Evolutionary conservation across 192 early-diverging fungal species (phyloP).

Genomic region (Coemansia sp.): DNA sequence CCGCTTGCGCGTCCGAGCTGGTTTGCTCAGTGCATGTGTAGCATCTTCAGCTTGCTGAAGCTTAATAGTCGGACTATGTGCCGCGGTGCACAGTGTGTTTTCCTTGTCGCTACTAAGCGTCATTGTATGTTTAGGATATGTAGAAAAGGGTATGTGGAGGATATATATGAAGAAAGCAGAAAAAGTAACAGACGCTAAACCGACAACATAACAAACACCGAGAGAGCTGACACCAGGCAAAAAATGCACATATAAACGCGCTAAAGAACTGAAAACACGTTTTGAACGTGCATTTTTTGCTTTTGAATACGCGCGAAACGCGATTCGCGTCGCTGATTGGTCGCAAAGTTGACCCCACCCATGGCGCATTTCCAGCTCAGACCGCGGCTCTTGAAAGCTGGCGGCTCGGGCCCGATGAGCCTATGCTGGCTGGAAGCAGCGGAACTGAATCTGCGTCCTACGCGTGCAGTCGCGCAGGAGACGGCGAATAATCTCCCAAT

Average conservation of each 20-base stretch:
- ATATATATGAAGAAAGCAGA: background rate
- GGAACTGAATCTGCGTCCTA: conserved; percentile 66
- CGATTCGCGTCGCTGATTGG: conserved; percentile 9
- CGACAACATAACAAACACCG: conserved; percentile 1
- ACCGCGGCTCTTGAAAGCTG: too few species aligned
- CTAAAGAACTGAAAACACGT: background rate
- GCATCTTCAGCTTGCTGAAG: background rate
- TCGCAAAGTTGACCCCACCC: background rate
- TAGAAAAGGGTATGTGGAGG: background rate
- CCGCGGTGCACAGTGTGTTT: conserved; percentile 11
- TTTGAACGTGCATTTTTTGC: conserved; percentile 2
- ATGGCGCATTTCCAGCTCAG: background rate
- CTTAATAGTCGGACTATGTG: background rate
- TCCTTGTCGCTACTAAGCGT: conserved; percentile 26
- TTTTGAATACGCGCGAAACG: background rate
- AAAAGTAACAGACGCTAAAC: conserved; percentile 4
- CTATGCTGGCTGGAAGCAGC: conserved; percentile 57
- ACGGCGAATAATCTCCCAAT: conserved; percentile 53
- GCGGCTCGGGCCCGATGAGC: background rate
- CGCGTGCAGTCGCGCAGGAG: conserved; percentile 59
- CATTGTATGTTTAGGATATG: conserved; percentile 10
- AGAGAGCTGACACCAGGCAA: background rate
- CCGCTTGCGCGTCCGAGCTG: conserved; percentile 24
- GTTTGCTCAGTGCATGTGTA: too few species aligned
- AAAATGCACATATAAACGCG: background rate